Conservation (phyloP, 805 yeast genomes). For the Debaryomyces tyrocola region DNA sequence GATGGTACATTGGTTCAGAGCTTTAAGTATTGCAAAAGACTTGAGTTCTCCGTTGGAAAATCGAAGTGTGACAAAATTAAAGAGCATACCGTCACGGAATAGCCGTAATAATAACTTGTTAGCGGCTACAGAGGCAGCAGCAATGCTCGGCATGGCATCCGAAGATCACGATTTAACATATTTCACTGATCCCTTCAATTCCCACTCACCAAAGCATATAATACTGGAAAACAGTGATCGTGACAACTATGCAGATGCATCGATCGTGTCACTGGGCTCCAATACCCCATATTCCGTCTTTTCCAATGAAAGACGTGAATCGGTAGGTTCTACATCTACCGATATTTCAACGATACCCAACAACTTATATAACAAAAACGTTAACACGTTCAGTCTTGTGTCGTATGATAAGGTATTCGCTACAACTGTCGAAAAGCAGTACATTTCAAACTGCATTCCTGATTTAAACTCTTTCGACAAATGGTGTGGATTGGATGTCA, state of each 20-base stretch:
- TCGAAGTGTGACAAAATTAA: conserved; percentile 23
- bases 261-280: background rate
- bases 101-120: conserved; percentile 21
- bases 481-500: conserved; percentile 27
- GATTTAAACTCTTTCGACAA: conserved; percentile 37
- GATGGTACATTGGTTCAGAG: conserved; percentile 39
- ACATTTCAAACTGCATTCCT: conserved; percentile 39
- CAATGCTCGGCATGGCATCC: conserved; percentile 5
- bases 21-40: conserved; percentile 34
- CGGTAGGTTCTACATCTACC: conserved; percentile 1
- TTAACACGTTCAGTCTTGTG: conserved; percentile 10
- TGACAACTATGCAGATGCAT: background rate
- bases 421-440: conserved; percentile 31
- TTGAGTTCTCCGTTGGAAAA: conserved; percentile 30
- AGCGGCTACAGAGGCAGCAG: conserved; percentile 23
- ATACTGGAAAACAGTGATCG: background rate
- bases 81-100: conserved; percentile 23
- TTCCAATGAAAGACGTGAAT: background rate
- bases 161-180: background rate
- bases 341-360: background rate
- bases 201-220: background rate
- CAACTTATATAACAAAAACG: conserved; percentile 4
- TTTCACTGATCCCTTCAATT: background rate
- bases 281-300: background rate
- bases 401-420: conserved; percentile 15